phyloP scores from a whole-genome alignment of 1,284 basidiomycete genomes.

The Cutaneotrichosporon cavernicola region DNA sequence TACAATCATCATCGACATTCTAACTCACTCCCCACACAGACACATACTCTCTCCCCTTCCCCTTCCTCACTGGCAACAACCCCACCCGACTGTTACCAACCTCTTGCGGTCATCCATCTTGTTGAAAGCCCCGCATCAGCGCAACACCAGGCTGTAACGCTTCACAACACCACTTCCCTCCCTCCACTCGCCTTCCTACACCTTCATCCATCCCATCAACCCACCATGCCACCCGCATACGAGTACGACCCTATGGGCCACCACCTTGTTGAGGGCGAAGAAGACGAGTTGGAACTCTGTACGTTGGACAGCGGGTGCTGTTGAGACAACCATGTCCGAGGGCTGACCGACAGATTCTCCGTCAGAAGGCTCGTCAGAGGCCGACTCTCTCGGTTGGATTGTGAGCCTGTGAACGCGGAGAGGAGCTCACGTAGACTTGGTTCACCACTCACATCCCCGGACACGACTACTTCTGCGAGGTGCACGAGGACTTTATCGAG shows the following conservation, averaged over 20 bases:
- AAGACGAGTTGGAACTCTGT: constrained; percentile 47
- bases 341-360: constrained; percentile 43
- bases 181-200: not conserved
- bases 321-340: not conserved
- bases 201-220: not conserved
- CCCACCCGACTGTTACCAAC: not conserved
- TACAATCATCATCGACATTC: too few relatives aligned
- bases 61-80: not conserved
- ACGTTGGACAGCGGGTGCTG: constrained; percentile 1
- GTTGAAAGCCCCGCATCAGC: not conserved
- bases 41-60: too few relatives aligned
- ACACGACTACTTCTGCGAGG: constrained; percentile 98
- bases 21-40: too few relatives aligned
- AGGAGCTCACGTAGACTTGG: constrained; percentile 59
- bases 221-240: constrained; percentile 24
- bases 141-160: not conserved
- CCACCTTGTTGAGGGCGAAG: constrained; percentile 43
- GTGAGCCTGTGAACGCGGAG: constrained; percentile 32
- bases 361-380: constrained; percentile 50
- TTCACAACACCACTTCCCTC: not conserved
- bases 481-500: constrained; percentile 98
- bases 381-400: constrained; percentile 54
- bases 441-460: constrained; percentile 91
- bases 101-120: not conserved
- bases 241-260: constrained; percentile 28